phyloP scores from a whole-genome alignment of 2,329 filamentous ascomycete species.

The Paecilomyces sp. region DNA sequence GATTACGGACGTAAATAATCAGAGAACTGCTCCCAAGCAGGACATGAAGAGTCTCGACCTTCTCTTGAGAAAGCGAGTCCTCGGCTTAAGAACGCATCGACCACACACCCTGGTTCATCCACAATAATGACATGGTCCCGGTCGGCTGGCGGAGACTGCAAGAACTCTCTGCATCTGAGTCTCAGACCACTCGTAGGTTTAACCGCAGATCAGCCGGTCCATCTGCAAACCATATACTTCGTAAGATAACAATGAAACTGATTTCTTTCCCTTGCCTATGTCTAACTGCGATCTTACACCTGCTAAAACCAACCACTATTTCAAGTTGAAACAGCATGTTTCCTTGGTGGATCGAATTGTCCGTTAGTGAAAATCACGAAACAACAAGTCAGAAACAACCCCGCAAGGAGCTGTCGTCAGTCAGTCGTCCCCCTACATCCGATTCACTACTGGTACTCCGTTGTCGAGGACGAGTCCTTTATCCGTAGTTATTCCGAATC shows the following conservation, averaged over 20 bases:
- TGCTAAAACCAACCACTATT: background rate
- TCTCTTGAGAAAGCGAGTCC: background rate
- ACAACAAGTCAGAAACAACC: background rate
- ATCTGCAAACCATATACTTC: background rate
- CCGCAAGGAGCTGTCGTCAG: background rate
- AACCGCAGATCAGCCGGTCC: background rate
- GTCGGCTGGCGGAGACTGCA: background rate
- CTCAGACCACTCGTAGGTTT: background rate
- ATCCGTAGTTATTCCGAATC: background rate
- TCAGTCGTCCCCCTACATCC: background rate
- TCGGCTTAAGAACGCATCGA: background rate
- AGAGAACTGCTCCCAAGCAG: background rate
- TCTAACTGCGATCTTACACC: background rate
- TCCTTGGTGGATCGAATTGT: background rate
- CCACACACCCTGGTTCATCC: background rate
- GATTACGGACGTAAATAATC: background rate
- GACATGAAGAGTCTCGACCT: background rate
- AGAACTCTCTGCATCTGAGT: background rate
- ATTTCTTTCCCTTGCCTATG: background rate
- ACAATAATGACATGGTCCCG: background rate
- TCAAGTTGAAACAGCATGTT: background rate
- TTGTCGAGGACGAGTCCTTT: background rate
- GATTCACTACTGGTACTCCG: no score
- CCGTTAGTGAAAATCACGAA: background rate
- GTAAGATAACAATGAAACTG: background rate